Base-by-base conservation (phyloP, 2,329 filamentous ascomycete genomes). In the Fusarium chaquense region DNA sequence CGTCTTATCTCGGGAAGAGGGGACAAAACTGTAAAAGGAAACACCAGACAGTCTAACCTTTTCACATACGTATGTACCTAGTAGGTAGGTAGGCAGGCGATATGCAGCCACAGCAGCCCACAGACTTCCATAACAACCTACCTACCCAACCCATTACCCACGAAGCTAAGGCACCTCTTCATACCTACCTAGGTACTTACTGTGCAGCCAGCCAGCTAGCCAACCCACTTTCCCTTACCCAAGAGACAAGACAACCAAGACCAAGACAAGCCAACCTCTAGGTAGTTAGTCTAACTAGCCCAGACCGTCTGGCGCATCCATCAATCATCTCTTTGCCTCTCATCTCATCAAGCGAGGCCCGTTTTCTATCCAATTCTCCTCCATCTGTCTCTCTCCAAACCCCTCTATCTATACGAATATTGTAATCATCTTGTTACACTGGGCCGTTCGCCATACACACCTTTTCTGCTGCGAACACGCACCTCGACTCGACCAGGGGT, bases 401-500 rank as follows among this genome's bases (percentile, higher is more conserved):
- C 58, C 38, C 43, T 33, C 20, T n/a, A 59, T 36, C 66, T 50
- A 58, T 60, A 60, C 67, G 58, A 70, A 68, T 67, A 68, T 70
- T 67, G 41, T 60, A 43, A 52, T 58, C 53, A 38, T 63, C 36
- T 36, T 49, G 35, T 45, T 33, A 26, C 28, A 24, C 20, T 56
- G 18, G 49, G 28, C 49, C 20, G n/a, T 44, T n/a, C 22, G 51
- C 56, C 52, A 33, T 50, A 46, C 46, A 51, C 56, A 53, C 62
- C 26, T 52, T 65, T 65, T 51, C 38, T 20, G 46, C 24, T 30
- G 38, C 54, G 58, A 68, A 68, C 46, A 71, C 58, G 50, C 56
- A 72, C 58, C 56, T 58, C 22, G 59, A 69, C 67, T 16, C 15
- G 67, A 69, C 68, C 59, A 71, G 67, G 67, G 67, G 64, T 51